These are phyloP conservation scores for Ophiostoma quercus DNA, from an alignment of 2,329 filamentous ascomycete genomes.

Conservation along the genomic window DNA sequence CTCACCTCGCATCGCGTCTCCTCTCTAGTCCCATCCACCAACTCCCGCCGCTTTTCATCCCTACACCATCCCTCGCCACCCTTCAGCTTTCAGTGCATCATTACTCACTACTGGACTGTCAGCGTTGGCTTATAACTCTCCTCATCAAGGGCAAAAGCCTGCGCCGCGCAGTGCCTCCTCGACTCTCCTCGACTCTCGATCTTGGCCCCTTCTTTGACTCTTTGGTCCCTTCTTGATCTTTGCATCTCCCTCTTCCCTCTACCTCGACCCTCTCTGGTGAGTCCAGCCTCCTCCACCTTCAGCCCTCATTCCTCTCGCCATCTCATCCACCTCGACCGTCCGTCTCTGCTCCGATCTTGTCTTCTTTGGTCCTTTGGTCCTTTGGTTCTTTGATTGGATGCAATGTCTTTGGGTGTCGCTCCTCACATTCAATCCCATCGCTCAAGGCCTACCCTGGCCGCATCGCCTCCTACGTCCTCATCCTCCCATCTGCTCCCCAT, in stretches of 20 bases:
- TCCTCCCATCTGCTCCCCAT: not conserved
- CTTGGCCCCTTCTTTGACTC: not conserved
- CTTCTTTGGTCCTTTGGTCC: conserved; percentile 1
- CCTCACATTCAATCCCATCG: not conserved
- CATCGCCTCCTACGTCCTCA: not conserved
- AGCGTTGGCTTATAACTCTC: not conserved
- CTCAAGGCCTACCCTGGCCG: not conserved
- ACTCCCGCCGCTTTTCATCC: not conserved
- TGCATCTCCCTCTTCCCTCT: not conserved
- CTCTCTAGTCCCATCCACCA: no score
- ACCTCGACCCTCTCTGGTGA: not conserved
- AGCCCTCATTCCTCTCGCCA: not conserved
- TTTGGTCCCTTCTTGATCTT: not conserved
- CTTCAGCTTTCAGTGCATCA: not conserved
- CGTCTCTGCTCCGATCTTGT: not conserved
- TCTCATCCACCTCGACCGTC: not conserved
- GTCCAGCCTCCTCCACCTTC: not conserved
- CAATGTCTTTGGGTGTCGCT: not conserved
- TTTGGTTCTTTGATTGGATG: not conserved
- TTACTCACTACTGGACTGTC: not conserved
- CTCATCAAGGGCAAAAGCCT: conserved; percentile 9
- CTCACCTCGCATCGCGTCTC: not conserved
- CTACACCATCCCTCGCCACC: not conserved
- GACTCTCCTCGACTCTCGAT: not conserved
- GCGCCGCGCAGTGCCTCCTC: conserved; percentile 5